Evolutionary conservation across 805 yeast genomes (phyloP).

Genomic region (Debaryomyces maramus): DNA sequence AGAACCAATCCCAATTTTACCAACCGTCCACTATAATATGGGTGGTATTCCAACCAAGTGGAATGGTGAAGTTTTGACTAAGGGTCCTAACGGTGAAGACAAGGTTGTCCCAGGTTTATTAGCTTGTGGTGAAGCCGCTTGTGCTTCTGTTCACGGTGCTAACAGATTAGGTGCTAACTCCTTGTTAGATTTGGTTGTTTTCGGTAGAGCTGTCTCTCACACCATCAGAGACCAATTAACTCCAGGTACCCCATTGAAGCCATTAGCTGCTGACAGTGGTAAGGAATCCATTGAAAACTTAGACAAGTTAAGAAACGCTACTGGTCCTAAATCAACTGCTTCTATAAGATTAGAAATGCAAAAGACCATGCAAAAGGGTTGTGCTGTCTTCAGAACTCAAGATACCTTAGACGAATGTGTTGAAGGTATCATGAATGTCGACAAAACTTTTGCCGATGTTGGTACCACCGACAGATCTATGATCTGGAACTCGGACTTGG

Average conservation of each 20-base stretch:
- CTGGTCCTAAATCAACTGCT: slow-evolving; percentile 81
- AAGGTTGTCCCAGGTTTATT: slow-evolving; percentile 86
- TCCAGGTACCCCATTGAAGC: slow-evolving; percentile 85
- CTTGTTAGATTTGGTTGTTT: slow-evolving; percentile 90
- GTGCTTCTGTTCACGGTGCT: slow-evolving; percentile 99
- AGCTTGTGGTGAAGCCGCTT: slow-evolving; percentile 99
- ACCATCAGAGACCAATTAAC: slow-evolving; percentile 80
- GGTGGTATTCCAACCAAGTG: slow-evolving; percentile 99
- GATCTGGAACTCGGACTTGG: slow-evolving; percentile 98
- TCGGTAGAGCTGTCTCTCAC: slow-evolving; percentile 97
- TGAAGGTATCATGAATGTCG: slow-evolving; percentile 68
- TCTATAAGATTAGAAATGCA: slow-evolving; percentile 91
- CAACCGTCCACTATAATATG: slow-evolving; percentile 99
- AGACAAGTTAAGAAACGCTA: slow-evolving; percentile 82
- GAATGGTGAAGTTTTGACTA: slow-evolving; percentile 89
- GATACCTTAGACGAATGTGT: slow-evolving; percentile 92
- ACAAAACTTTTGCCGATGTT: slow-evolving; percentile 68
- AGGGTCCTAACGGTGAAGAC: slow-evolving; percentile 86
- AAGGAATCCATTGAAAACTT: slow-evolving; percentile 85
- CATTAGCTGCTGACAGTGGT: slow-evolving; percentile 84
- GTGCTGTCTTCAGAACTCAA: slow-evolving; percentile 95
- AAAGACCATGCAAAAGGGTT: slow-evolving; percentile 92
- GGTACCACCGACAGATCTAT: slow-evolving; percentile 92
- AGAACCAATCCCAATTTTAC: slow-evolving; percentile 97
- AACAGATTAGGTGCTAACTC: slow-evolving; percentile 99